phyloP scores from a whole-genome alignment of 345 rosid genomes.

The Firmiana major region DNA sequence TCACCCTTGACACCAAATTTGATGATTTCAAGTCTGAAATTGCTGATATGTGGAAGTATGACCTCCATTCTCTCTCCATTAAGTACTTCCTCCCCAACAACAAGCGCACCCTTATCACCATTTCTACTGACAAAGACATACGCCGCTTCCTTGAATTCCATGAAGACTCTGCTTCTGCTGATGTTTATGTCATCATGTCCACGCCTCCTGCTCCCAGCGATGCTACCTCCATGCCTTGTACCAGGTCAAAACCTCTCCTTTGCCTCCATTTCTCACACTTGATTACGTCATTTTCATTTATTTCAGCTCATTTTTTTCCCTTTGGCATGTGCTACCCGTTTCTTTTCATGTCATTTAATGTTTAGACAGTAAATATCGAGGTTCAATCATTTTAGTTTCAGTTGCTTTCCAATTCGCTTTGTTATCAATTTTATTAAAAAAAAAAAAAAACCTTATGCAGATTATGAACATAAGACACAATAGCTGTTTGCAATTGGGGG shows the following conservation, averaged over 20 bases:
- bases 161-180: conserved; percentile 47
- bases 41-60: conserved; percentile 60
- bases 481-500: neutral
- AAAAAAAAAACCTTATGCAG: neutral
- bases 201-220: conserved; percentile 5
- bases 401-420: neutral
- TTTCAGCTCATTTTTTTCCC: neutral
- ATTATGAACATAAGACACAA: neutral
- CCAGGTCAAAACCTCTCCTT: neutral
- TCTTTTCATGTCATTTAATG: neutral
- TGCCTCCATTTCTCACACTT: neutral
- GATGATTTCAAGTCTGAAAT: conserved; percentile 56
- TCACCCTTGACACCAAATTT: conserved; percentile 45
- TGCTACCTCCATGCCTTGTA: conserved; percentile 13
- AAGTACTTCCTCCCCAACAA: conserved; percentile 87
- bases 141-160: conserved; percentile 65
- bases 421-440: neutral
- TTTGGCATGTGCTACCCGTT: neutral
- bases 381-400: neutral
- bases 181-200: conserved; percentile 45
- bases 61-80: conserved; percentile 37
- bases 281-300: neutral
- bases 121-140: conserved; percentile 64
- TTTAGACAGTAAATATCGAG: neutral
- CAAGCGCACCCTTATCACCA: conserved; percentile 70